Evolutionary conservation across 306 rosid genomes (phyloP), one percentile per base, ranked within the genome.

Genomic region (Cyamopsis tetragonoloba): DNA sequence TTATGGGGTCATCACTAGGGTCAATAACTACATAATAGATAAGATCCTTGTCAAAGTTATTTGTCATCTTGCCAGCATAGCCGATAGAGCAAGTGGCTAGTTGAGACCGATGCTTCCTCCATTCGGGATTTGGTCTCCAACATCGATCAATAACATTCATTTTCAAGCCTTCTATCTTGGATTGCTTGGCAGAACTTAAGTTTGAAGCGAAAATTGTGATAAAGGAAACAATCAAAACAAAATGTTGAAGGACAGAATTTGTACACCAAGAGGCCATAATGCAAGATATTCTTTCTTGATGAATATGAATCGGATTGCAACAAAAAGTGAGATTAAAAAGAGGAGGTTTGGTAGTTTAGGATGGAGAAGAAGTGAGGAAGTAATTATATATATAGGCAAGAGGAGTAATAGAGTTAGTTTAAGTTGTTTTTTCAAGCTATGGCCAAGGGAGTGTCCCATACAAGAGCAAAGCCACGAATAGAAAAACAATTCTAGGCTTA

Each of bases 121-220:
- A 81, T 15, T 61, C 28, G 2, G 62, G 64, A 71, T 76, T 46
- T 14, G 9, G 3, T 48, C 79, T 81, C 79, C 79, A 76, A 20
- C 84, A 71, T 3, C 27, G 2, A 71, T 80, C 81, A 53, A 80
- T 76, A 6, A 38, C 67, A n/a, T 80, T 80, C 64, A 71, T 71
- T 56, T 54, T 60, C 43, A 66, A 2, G 3, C 63, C 72, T 22
- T 3, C 14, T 44, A 60, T 11, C 39, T 75, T 59, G 1, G 47
- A 17, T 67, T 61, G 4, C 28, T 68, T 67, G 7, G 70, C 75
- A 2, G 0, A 43, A 44, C 48, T 15, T n/a, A 66, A 17, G 30
- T 28, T 60, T 11, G 75, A 31, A 43, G 18, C 13, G 15, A 19
- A 65, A 51, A 79, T 10, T 2, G n/a, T 3, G 0, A 17, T 4